Percentiles rank a stretch among this genome's conserved stretches.
Conservation (phyloP, 2,329 filamentous ascomycete genomes). For the Ophiocordyceps unilateralis region DNA sequence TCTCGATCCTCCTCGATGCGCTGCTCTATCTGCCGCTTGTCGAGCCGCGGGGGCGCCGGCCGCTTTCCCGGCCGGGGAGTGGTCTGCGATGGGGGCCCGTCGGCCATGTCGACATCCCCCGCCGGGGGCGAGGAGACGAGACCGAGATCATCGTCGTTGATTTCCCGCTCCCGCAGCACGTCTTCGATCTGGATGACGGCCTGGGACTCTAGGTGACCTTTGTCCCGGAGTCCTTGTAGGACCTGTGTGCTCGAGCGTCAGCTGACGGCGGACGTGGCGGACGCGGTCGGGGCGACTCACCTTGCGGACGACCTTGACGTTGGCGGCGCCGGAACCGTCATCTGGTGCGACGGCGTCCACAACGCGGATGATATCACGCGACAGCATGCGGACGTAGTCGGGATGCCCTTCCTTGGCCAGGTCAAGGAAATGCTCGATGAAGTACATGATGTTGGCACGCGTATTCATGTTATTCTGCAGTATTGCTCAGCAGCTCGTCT, state of each 20-base stretch:
- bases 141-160: slow-evolving; percentile 36
- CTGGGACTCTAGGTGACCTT: slow-evolving; percentile 55
- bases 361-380: slow-evolving; percentile 77
- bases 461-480: slow-evolving; percentile 82
- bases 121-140: slow-evolving; percentile 34
- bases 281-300: slow-evolving; percentile 26
- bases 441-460: slow-evolving; percentile 97
- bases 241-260: slow-evolving; percentile 25
- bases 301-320: slow-evolving; percentile 79
- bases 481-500: not conserved
- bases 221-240: slow-evolving; percentile 50
- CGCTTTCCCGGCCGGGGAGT: slow-evolving; percentile 18
- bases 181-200: slow-evolving; percentile 68
- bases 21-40: slow-evolving; percentile 86
- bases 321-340: slow-evolving; percentile 75
- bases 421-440: slow-evolving; percentile 89
- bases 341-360: slow-evolving; percentile 84
- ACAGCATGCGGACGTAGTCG: slow-evolving; percentile 85
- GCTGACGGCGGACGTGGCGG: not conserved
- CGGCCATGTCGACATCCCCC: slow-evolving; percentile 21
- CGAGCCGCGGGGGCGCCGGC: slow-evolving; percentile 29
- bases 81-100: slow-evolving; percentile 23
- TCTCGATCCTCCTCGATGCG: slow-evolving; percentile 94
- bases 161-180: slow-evolving; percentile 64
- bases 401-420: slow-evolving; percentile 58